Percentiles rank a stretch among this genome's conserved stretches.
These are phyloP conservation scores for Emiliania huxleyi DNA, from an alignment of 78 protist species.

Conservation along the genomic window DNA sequence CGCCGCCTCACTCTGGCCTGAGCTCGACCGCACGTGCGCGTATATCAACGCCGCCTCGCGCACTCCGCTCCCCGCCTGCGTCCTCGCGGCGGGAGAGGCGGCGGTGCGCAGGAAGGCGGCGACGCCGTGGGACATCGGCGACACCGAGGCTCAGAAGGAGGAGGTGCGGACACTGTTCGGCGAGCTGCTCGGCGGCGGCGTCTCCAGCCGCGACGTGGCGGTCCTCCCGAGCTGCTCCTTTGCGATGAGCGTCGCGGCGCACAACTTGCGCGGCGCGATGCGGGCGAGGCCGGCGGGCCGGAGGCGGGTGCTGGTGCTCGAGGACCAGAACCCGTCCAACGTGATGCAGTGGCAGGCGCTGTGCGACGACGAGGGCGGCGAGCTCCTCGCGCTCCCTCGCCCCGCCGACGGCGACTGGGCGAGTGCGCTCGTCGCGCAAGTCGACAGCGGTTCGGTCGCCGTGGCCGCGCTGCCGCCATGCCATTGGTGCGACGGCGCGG, in stretches of 20 bases:
- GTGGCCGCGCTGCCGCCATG: neutral
- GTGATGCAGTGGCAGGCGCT: constrained; percentile 2
- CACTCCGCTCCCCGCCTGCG: neutral
- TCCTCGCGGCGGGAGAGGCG: neutral
- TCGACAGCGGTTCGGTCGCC: neutral
- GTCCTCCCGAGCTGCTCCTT: neutral
- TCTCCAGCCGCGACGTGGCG: neutral
- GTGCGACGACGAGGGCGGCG: neutral
- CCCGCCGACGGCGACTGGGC: constrained; percentile 6
- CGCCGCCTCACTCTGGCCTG: no score
- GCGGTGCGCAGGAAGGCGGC: neutral
- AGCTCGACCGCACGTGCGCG: no score
- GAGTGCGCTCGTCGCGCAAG: neutral
- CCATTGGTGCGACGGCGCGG: constrained; percentile 1
- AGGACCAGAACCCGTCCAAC: constrained; percentile 5
- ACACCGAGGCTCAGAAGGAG: no score
- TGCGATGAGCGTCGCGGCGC: neutral
- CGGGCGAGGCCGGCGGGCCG: neutral
- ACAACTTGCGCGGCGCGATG: neutral
- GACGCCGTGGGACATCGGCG: constrained; percentile 4
- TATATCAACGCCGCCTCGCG: neutral
- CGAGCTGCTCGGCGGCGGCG: neutral
- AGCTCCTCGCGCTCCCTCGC: neutral
- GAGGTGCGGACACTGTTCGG: neutral
- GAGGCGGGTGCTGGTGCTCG: neutral